Percentiles rank a stretch among this genome's conserved stretches.
Evolutionary conservation across 495 filamentous ascomycete genomes (phyloP).

Genomic region (Friedmanniomyces simplex): DNA sequence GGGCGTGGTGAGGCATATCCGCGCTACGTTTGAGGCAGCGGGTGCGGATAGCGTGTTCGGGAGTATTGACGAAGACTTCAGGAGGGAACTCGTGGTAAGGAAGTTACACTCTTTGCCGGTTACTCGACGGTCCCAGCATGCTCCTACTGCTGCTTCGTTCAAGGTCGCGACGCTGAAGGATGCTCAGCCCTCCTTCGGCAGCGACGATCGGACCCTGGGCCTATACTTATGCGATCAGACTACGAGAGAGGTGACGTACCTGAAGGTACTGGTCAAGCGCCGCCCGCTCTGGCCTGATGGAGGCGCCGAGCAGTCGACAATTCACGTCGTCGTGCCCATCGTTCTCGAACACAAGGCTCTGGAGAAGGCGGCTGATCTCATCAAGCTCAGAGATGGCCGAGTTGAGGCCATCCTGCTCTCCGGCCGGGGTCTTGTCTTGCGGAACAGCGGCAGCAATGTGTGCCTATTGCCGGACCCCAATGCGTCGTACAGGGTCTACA

Average conservation of each 20-base stretch:
- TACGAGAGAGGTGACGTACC: not conserved
- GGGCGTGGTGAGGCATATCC: constrained; percentile 7
- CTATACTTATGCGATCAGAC: constrained; percentile 14
- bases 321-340: not conserved
- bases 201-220: constrained; percentile 5
- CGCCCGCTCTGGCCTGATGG: constrained; percentile 6
- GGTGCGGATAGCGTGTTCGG: constrained; percentile 18
- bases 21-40: constrained; percentile 16
- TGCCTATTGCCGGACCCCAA: not conserved
- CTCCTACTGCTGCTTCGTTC: not conserved
- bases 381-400: not conserved
- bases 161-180: constrained; percentile 7
- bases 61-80: constrained; percentile 3
- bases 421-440: not conserved
- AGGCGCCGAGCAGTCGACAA: not conserved
- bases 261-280: constrained; percentile 8
- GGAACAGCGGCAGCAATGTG: not conserved
- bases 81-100: constrained; percentile 13
- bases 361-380: not conserved
- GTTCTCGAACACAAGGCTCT: not conserved
- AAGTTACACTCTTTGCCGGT: constrained; percentile 16
- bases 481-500: constrained; percentile 1
- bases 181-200: not conserved
- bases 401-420: not conserved
- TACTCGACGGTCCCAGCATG: not conserved